These are phyloP conservation scores for Echium plantagineum DNA, from an alignment of 257 asterid genomes.

Conservation along the genomic window DNA sequence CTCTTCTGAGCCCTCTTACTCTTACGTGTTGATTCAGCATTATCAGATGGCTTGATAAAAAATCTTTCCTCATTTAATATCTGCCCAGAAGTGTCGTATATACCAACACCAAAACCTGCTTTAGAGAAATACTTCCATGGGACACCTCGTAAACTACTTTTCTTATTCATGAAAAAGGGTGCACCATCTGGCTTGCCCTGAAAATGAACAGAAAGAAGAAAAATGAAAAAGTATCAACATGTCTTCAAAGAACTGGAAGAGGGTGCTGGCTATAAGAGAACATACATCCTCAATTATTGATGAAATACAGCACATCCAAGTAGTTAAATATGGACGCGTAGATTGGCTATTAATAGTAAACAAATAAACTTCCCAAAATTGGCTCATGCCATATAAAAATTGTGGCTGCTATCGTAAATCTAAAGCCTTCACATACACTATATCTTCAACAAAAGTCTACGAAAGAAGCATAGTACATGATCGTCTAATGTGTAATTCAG, in stretches of 20 bases:
- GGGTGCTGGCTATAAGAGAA: too few relatives aligned
- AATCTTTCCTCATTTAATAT: slow-evolving; percentile 17
- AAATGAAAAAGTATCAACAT: neutral
- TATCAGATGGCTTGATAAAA: slow-evolving; percentile 23
- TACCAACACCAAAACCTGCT: slow-evolving; percentile 39
- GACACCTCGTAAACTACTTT: slow-evolving; percentile 43
- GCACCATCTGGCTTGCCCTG: slow-evolving; percentile 29
- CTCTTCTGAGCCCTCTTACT: slow-evolving; percentile 30
- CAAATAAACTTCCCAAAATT: too few relatives aligned
- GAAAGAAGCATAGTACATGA: too few relatives aligned
- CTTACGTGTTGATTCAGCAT: slow-evolving; percentile 23
- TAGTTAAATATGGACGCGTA: too few relatives aligned
- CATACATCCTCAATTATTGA: too few relatives aligned
- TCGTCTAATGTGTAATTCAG: too few relatives aligned
- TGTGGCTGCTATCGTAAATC: too few relatives aligned
- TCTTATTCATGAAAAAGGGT: slow-evolving; percentile 13
- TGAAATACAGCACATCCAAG: too few relatives aligned
- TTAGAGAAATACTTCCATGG: slow-evolving; percentile 73
- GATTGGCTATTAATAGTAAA: too few relatives aligned
- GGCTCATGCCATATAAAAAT: too few relatives aligned
- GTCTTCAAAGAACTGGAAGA: neutral
- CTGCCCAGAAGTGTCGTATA: slow-evolving; percentile 19
- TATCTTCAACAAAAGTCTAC: too few relatives aligned
- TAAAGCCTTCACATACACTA: too few relatives aligned
- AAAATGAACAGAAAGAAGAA: neutral